These are phyloP conservation scores for Selaginella moellendorffii DNA, from an alignment of 75 land plant species.

Conservation along the genomic window DNA sequence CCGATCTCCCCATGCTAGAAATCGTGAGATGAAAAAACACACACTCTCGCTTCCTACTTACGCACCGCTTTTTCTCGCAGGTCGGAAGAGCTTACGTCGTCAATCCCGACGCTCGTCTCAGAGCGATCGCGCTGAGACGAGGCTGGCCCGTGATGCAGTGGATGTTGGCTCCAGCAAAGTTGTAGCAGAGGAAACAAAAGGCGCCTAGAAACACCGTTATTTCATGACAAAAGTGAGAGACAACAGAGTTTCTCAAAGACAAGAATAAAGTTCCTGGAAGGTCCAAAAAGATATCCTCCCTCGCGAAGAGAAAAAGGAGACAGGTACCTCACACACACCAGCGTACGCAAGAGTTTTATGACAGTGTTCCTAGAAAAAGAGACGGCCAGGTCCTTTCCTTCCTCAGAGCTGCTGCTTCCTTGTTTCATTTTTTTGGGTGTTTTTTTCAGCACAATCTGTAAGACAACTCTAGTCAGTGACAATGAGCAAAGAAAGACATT, in stretches of 20 bases:
- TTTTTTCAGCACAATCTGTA: not conserved
- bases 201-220: no score
- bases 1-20: slow-evolving; percentile 25
- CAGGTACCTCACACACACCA: not conserved
- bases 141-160: slow-evolving; percentile 22
- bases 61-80: slow-evolving; percentile 6
- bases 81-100: slow-evolving; percentile 20
- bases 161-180: slow-evolving; percentile 6
- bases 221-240: no score
- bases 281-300: not conserved
- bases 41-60: not conserved
- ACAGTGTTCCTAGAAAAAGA: not conserved
- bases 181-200: no score
- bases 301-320: not conserved
- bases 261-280: not conserved
- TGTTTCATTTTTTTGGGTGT: no score
- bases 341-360: not conserved
- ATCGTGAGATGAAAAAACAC: slow-evolving; percentile 9
- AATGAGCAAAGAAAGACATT: no score
- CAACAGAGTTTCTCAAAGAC: no score
- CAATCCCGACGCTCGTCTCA: slow-evolving; percentile 22
- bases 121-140: slow-evolving; percentile 15
- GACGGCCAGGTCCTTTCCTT: no score
- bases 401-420: no score
- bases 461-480: not conserved